Percentiles rank a stretch among this genome's conserved stretches.
phyloP scores from a whole-genome alignment of 495 filamentous ascomycete genomes.

The Tuber magnatum region DNA sequence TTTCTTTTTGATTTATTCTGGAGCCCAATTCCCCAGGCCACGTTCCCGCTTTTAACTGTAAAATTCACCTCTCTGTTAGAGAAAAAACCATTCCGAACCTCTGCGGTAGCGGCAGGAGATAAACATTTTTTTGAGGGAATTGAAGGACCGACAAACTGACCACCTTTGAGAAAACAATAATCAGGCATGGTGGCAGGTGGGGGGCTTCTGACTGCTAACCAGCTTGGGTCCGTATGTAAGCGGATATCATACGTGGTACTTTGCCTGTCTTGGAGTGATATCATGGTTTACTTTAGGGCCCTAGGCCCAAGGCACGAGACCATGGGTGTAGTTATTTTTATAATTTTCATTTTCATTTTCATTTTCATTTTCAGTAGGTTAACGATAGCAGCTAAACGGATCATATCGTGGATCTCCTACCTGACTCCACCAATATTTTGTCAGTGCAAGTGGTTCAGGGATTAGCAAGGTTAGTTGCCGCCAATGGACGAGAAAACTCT shows the following conservation, averaged over 20 bases:
- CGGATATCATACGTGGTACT: neutral
- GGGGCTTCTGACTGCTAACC: neutral
- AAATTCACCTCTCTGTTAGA: neutral
- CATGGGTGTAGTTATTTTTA: neutral
- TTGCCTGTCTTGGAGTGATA: neutral
- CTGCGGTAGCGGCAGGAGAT: neutral
- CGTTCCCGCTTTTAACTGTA: neutral
- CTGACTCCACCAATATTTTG: neutral
- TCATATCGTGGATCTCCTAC: neutral
- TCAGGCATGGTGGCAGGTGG: neutral
- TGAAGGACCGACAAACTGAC: neutral
- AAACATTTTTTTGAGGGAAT: neutral
- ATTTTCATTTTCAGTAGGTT: neutral
- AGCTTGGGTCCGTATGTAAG: neutral
- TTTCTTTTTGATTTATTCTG: neutral
- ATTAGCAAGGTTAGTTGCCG: neutral
- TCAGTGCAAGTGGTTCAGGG: neutral
- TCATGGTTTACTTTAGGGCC: neutral
- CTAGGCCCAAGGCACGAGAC: neutral
- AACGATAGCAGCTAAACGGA: neutral
- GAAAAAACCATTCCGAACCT: too few relatives aligned
- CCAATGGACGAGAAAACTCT: neutral
- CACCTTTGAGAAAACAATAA: neutral
- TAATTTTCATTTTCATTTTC: neutral
- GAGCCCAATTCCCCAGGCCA: neutral